Conservation (phyloP, 805 yeast species). For the Nakazawaea holstii region DNA sequence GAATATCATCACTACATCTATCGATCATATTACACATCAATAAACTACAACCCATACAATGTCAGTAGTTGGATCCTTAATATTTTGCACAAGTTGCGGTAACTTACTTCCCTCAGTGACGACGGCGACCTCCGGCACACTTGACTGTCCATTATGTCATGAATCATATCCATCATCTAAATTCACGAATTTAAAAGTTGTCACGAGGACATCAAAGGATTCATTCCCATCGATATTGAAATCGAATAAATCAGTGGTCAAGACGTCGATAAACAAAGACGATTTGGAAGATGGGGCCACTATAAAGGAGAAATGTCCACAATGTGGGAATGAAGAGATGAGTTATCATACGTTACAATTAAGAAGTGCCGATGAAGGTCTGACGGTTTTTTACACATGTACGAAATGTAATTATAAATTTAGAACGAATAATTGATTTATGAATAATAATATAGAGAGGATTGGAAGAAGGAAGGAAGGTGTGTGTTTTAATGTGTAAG, state of each 20-base stretch:
- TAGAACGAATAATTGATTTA: conserved; percentile 79
- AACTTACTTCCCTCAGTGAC: conserved; percentile 68
- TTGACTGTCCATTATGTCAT: conserved; percentile 53
- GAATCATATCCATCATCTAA: conserved; percentile 36
- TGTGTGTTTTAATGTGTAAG: too few relatives aligned
- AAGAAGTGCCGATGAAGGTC: conserved; percentile 99
- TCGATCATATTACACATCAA: neutral
- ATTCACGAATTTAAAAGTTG: conserved; percentile 77
- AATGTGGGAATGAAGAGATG: conserved; percentile 98
- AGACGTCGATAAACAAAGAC: conserved; percentile 68
- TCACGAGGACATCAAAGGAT: conserved; percentile 82
- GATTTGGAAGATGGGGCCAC: conserved; percentile 95
- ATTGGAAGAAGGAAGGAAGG: neutral
- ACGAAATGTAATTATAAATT: conserved; percentile 87
- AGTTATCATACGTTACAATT: conserved; percentile 93
- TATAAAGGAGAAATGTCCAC: conserved; percentile 96
- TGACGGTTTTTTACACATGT: conserved; percentile 97
- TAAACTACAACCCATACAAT: conserved; percentile 28
- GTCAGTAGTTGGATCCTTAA: conserved; percentile 95
- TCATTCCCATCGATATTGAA: conserved; percentile 88
- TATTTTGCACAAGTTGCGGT: conserved; percentile 93
- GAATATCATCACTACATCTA: neutral
- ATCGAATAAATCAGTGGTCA: conserved; percentile 83
- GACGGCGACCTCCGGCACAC: conserved; percentile 31
- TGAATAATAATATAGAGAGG: neutral